Evolutionary conservation across 805 yeast genomes (phyloP).

Genomic region (Pichia californica): DNA sequence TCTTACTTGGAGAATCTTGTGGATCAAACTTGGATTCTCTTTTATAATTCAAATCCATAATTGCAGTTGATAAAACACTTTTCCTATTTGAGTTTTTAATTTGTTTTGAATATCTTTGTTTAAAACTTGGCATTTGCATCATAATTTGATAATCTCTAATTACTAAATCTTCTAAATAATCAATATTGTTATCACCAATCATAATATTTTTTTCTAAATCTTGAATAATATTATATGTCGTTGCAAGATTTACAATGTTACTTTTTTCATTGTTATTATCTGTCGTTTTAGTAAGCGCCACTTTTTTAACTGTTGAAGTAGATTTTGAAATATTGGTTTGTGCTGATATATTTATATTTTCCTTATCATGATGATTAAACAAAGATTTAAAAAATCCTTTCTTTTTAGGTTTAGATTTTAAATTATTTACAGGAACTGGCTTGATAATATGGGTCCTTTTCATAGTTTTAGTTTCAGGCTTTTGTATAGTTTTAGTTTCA

Average conservation of each 20-base stretch:
- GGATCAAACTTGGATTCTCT: conserved; percentile 13
- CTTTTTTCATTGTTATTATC: too few relatives aligned
- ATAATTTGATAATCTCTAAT: conserved; percentile 57
- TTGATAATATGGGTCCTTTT: neutral
- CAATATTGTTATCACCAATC: conserved; percentile 35
- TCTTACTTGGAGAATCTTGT: conserved; percentile 21
- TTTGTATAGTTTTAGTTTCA: neutral
- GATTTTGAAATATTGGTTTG: too few relatives aligned
- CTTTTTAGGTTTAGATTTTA: neutral
- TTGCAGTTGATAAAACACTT: conserved; percentile 19
- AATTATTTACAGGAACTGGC: conserved; percentile 7
- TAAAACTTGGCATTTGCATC: conserved; percentile 13
- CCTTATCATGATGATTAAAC: conserved; percentile 3
- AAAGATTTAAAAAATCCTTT: conserved; percentile 9
- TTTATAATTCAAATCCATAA: conserved; percentile 11
- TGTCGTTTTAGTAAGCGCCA: too few relatives aligned
- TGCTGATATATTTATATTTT: neutral
- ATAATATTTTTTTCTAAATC: conserved; percentile 5
- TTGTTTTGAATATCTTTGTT: conserved; percentile 22
- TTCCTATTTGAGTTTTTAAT: conserved; percentile 16
- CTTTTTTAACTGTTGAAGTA: too few relatives aligned
- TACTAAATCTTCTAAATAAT: conserved; percentile 63
- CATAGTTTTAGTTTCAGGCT: neutral
- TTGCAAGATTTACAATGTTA: neutral
- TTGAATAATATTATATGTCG: conserved; percentile 1